Evolutionary conservation across 306 rosid genomes (phyloP).

Genomic region (Inga leiocalycina): DNA sequence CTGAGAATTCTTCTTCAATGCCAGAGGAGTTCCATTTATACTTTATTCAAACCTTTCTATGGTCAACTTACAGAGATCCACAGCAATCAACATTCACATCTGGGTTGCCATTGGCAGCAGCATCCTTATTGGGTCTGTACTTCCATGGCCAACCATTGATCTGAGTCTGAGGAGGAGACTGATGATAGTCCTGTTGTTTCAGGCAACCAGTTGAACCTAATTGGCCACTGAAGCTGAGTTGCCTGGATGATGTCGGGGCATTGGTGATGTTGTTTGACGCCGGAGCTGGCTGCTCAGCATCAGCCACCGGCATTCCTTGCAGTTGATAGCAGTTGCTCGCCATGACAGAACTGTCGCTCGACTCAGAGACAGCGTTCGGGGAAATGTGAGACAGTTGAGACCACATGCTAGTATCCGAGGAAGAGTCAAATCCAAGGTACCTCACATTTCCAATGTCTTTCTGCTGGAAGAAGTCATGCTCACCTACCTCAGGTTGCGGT

Average conservation of each 20-base stretch:
- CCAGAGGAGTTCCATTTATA: slow-evolving; percentile 25
- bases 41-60: slow-evolving; percentile 26
- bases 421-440: slow-evolving; percentile 49
- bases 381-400: slow-evolving; percentile 50
- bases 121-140: slow-evolving; percentile 47
- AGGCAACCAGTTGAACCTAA: slow-evolving; percentile 40
- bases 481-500: slow-evolving; percentile 50
- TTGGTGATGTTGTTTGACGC: slow-evolving; percentile 32
- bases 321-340: slow-evolving; percentile 45
- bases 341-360: slow-evolving; percentile 45
- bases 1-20: slow-evolving; percentile 25
- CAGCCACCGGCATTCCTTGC: slow-evolving; percentile 37
- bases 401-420: slow-evolving; percentile 52
- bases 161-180: slow-evolving; percentile 48
- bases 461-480: slow-evolving; percentile 53
- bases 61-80: slow-evolving; percentile 38
- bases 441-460: slow-evolving; percentile 52
- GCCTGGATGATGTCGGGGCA: slow-evolving; percentile 46
- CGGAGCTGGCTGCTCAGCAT: slow-evolving; percentile 20
- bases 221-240: slow-evolving; percentile 45
- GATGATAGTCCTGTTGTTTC: slow-evolving; percentile 63
- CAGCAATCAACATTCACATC: slow-evolving; percentile 50
- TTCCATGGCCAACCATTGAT: slow-evolving; percentile 65
- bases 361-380: slow-evolving; percentile 45
- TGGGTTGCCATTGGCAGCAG: slow-evolving; percentile 36